Conservation (phyloP, 345 rosid genomes). For the Triadica sebifera region DNA sequence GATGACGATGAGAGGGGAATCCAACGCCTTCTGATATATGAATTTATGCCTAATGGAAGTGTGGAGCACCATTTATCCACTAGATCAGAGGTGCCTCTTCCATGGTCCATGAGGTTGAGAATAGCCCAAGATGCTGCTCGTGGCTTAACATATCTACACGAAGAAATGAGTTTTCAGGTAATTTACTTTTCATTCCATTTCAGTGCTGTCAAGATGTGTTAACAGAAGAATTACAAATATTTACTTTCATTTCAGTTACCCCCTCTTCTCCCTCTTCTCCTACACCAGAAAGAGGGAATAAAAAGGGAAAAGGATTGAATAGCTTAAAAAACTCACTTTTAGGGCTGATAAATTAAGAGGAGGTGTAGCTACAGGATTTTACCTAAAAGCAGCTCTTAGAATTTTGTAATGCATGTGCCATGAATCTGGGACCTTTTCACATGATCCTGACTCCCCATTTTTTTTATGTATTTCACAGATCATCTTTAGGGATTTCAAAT, state of each 20-base stretch:
- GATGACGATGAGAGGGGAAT: slow-evolving; percentile 94
- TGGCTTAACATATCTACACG: slow-evolving; percentile 77
- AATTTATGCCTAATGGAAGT: slow-evolving; percentile 78
- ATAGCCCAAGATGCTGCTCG: slow-evolving; percentile 93
- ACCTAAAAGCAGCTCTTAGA: no score
- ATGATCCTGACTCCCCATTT: neutral
- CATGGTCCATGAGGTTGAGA: slow-evolving; percentile 80
- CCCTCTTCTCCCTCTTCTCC: neutral
- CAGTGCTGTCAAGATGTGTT: slow-evolving; percentile 4
- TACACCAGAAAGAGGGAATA: neutral
- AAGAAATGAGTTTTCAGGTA: slow-evolving; percentile 92
- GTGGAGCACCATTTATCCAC: slow-evolving; percentile 64
- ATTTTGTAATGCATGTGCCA: no score
- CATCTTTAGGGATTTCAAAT: slow-evolving; percentile 84
- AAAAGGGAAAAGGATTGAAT: neutral
- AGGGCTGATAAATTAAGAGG: neutral
- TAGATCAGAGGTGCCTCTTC: slow-evolving; percentile 47
- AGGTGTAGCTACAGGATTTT: neutral
- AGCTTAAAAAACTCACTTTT: neutral
- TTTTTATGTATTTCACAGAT: slow-evolving; percentile 43
- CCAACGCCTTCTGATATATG: slow-evolving; percentile 80
- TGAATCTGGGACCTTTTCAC: no score
- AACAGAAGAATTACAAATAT: neutral
- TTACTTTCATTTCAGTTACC: neutral
- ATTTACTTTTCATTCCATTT: slow-evolving; percentile 2